Percentiles rank a stretch among this genome's conserved stretches.
phyloP scores from a whole-genome alignment of 768 basidiomycete species.

The Mycena kentingensis region DNA sequence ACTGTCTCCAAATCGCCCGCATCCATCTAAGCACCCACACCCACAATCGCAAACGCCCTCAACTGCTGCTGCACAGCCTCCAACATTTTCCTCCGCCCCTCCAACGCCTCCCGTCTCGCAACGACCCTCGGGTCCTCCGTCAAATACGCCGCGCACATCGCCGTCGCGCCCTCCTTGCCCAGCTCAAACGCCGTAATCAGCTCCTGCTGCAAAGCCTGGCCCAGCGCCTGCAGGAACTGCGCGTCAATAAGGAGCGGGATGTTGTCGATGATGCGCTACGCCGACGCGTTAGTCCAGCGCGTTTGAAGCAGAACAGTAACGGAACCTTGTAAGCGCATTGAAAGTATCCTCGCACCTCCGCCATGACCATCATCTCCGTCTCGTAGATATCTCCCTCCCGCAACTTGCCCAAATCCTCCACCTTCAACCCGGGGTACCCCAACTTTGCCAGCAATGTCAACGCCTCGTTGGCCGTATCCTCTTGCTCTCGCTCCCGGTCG shows the following conservation, averaged over 20 bases:
- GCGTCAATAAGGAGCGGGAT: constrained; percentile 37
- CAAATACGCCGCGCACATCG: constrained; percentile 43
- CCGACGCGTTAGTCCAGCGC: neutral
- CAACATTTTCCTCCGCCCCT: constrained; percentile 36
- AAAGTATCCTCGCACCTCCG: constrained; percentile 48
- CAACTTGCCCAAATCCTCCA: constrained; percentile 37
- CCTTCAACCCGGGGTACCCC: constrained; percentile 30
- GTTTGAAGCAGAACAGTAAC: neutral
- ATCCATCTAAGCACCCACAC: too few relatives aligned
- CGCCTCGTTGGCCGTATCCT: constrained; percentile 25
- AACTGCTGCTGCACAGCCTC: constrained; percentile 43
- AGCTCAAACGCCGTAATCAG: constrained; percentile 40
- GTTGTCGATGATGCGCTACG: constrained; percentile 48
- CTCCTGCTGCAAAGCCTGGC: constrained; percentile 32
- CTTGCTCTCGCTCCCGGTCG: neutral
- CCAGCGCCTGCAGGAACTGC: constrained; percentile 36
- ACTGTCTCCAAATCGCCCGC: too few relatives aligned
- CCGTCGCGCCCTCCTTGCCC: constrained; percentile 35
- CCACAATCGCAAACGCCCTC: constrained; percentile 28
- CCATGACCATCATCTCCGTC: constrained; percentile 43
- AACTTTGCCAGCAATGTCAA: constrained; percentile 32
- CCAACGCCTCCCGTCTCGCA: constrained; percentile 36
- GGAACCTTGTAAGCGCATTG: constrained; percentile 44
- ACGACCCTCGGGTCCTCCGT: constrained; percentile 47
- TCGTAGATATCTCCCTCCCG: constrained; percentile 39